Conservation (phyloP, 2,329 filamentous ascomycete species). For the Aspergillus japonicus region DNA sequence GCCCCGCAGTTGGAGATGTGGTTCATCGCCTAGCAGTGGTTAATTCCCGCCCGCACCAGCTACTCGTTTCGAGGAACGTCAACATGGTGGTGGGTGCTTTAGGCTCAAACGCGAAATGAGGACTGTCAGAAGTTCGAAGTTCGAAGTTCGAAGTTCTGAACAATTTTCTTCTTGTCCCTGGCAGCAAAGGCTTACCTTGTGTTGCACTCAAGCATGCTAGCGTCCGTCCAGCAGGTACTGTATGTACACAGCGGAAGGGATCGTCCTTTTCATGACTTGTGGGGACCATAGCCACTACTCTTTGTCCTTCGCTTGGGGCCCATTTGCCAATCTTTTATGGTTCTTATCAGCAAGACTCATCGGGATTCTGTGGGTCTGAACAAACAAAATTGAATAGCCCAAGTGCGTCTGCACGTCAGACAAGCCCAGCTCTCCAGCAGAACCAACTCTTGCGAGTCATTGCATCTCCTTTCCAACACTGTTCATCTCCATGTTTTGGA, state of each 20-base stretch:
- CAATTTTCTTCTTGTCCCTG: background rate
- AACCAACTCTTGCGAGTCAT: background rate
- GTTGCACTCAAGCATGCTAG: background rate
- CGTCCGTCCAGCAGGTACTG: background rate
- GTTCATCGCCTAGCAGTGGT: background rate
- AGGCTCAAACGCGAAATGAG: background rate
- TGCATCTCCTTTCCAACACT: background rate
- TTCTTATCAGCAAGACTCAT: background rate
- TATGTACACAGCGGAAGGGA: background rate
- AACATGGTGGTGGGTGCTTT: background rate
- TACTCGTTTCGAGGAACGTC: background rate
- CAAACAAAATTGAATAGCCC: background rate
- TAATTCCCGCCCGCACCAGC: background rate
- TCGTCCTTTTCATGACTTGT: background rate
- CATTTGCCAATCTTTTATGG: background rate
- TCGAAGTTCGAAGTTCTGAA: too few species aligned
- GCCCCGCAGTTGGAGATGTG: background rate
- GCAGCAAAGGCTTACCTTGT: background rate
- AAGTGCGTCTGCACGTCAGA: background rate
- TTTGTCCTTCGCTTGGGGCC: background rate
- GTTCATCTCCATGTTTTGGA: too few species aligned
- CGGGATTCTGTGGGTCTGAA: background rate
- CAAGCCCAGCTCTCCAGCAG: background rate
- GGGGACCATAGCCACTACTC: background rate
- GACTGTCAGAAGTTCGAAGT: too few species aligned